These are phyloP conservation scores for Vitis hybrid DNA, from an alignment of 177 flowering plant genomes.

Conservation along the genomic window DNA sequence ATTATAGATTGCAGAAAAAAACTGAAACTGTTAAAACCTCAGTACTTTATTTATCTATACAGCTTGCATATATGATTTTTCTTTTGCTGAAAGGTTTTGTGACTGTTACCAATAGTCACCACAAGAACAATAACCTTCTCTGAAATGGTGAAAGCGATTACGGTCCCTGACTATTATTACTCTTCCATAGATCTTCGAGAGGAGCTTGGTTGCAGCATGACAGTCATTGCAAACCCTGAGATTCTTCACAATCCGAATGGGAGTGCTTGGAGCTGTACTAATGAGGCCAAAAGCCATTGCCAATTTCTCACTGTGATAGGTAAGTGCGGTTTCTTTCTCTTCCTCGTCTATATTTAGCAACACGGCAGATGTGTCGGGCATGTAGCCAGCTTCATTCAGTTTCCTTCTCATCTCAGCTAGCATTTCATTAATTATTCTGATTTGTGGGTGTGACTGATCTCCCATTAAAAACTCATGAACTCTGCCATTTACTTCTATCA, in stretches of 20 bases:
- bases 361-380: constrained; percentile 45
- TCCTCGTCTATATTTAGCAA: constrained; percentile 47
- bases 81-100: background rate
- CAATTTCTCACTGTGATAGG: constrained; percentile 51
- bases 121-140: constrained; percentile 54
- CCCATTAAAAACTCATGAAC: constrained; percentile 49
- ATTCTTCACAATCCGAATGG: constrained; percentile 51
- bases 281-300: constrained; percentile 59
- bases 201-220: constrained; percentile 49
- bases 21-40: no score
- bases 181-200: constrained; percentile 45
- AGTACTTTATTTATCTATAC: background rate
- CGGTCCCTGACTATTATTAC: constrained; percentile 52
- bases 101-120: constrained; percentile 48
- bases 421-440: constrained; percentile 30
- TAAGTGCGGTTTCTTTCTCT: constrained; percentile 52
- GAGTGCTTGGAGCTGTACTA: constrained; percentile 38
- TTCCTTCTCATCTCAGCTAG: constrained; percentile 45
- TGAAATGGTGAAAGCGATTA: constrained; percentile 57
- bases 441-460: constrained; percentile 35
- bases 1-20: no score
- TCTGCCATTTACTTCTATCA: constrained; percentile 47
- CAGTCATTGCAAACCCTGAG: constrained; percentile 55
- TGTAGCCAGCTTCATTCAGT: constrained; percentile 41
- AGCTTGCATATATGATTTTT: background rate